phyloP scores from a whole-genome alignment of 805 yeast genomes.

The Hanseniaspora nectarophila region DNA sequence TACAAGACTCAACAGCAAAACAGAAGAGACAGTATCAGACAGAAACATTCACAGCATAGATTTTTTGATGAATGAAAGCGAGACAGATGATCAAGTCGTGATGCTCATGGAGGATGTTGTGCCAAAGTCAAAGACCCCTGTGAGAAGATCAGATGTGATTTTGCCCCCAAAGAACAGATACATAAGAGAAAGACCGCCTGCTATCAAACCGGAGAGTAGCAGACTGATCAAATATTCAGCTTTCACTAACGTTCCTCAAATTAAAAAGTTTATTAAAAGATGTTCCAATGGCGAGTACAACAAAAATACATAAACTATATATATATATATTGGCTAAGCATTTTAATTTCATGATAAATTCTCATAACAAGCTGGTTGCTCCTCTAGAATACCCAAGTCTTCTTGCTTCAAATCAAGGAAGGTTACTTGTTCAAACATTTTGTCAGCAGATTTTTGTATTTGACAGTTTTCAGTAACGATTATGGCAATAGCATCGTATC shows the following conservation, averaged over 20 bases:
- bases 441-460: constrained; percentile 24
- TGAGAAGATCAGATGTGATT: constrained; percentile 29
- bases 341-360: constrained; percentile 15
- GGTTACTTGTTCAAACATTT: constrained; percentile 36
- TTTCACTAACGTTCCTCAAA: constrained; percentile 22
- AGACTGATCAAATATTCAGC: constrained; percentile 24
- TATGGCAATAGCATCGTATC: constrained; percentile 81
- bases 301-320: constrained; percentile 16
- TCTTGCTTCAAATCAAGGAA: constrained; percentile 64
- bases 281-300: constrained; percentile 7
- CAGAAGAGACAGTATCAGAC: constrained; percentile 1
- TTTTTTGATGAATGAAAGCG: constrained; percentile 2
- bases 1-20: constrained; percentile 21
- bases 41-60: constrained; percentile 9
- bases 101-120: constrained; percentile 26
- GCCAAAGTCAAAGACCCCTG: constrained; percentile 24
- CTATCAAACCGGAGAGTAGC: constrained; percentile 25
- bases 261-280: constrained; percentile 19
- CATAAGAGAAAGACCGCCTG: constrained; percentile 27
- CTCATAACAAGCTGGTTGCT: constrained; percentile 28
- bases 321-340: no score
- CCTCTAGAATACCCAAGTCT: constrained; percentile 44
- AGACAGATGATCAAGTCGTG: constrained; percentile 17
- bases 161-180: constrained; percentile 25
- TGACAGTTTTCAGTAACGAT: constrained; percentile 41